Evolutionary conservation across 345 rosid species (phyloP).

Genomic region (Erodium maritimum): DNA sequence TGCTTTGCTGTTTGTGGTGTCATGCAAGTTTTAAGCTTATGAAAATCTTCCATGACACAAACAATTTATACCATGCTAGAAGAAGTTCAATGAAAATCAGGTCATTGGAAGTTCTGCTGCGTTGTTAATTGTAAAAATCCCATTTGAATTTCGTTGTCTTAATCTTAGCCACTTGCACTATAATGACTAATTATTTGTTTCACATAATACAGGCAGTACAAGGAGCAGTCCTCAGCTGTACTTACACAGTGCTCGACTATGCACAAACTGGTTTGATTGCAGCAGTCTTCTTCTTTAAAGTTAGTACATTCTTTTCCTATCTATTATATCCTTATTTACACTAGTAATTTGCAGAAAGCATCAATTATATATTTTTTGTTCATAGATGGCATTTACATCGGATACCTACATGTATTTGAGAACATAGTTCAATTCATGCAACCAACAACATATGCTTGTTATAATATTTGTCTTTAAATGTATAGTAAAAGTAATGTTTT

Average conservation of each 20-base stretch:
- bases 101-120: neutral
- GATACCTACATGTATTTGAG: neutral
- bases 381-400: too few relatives aligned
- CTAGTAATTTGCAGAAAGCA: neutral
- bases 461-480: too few relatives aligned
- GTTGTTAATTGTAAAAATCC: neutral
- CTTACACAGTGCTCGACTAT: slow-evolving; percentile 77
- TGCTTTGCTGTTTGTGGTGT: too few relatives aligned
- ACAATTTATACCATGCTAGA: too few relatives aligned
- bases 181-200: neutral
- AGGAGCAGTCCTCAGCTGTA: slow-evolving; percentile 73
- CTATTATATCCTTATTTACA: slow-evolving; percentile 4
- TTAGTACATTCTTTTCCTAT: slow-evolving; percentile 24
- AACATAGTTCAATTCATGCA: neutral
- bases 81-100: neutral
- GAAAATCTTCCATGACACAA: too few relatives aligned
- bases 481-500: too few relatives aligned
- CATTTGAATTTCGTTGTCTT: too few relatives aligned
- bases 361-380: neutral
- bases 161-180: neutral
- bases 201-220: slow-evolving; percentile 50
- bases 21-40: too few relatives aligned
- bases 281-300: slow-evolving; percentile 91
- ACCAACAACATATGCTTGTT: neutral
- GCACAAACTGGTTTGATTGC: slow-evolving; percentile 96